phyloP scores from a whole-genome alignment of 2,329 filamentous ascomycete genomes.

The Plectosphaerella plurivora region DNA sequence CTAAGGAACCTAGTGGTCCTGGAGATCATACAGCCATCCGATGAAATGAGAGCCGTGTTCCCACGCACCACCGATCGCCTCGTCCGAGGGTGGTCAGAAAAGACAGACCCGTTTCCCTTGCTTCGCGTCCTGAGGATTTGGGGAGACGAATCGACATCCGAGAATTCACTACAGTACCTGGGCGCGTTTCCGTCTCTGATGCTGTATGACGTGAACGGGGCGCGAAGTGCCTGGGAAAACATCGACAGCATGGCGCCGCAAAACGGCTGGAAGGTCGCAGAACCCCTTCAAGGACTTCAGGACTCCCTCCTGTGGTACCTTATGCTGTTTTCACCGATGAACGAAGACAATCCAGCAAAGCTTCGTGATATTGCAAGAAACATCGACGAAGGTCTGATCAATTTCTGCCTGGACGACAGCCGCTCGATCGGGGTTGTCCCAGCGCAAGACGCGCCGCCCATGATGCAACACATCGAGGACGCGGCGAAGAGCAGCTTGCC shows the following conservation, averaged over 20 bases:
- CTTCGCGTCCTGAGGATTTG: slow-evolving; percentile 42
- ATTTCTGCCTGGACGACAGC: slow-evolving; percentile 10
- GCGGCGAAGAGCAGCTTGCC: slow-evolving; percentile 22
- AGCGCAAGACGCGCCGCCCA: slow-evolving; percentile 20
- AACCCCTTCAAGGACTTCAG: slow-evolving; percentile 16
- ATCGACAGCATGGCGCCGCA: slow-evolving; percentile 16
- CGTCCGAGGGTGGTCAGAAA: slow-evolving; percentile 39
- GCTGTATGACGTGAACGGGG: slow-evolving; percentile 37
- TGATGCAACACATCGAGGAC: slow-evolving; percentile 28
- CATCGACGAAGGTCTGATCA: slow-evolving; percentile 28
- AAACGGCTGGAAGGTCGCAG: slow-evolving; percentile 28
- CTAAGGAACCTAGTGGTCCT: slow-evolving; percentile 43
- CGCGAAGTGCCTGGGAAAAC: slow-evolving; percentile 28
- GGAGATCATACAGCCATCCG: slow-evolving; percentile 37
- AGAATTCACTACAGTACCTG: slow-evolving; percentile 34
- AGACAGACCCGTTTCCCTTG: slow-evolving; percentile 36
- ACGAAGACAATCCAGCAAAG: slow-evolving; percentile 16
- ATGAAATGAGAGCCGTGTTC: slow-evolving; percentile 20
- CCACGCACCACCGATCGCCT: slow-evolving; percentile 39
- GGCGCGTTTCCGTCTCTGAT: slow-evolving; percentile 37
- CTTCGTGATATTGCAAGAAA: slow-evolving; percentile 22
- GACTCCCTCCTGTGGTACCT: slow-evolving; percentile 29
- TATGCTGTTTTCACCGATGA: slow-evolving; percentile 25
- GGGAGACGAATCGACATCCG: slow-evolving; percentile 33
- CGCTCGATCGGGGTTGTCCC: slow-evolving; percentile 24